phyloP scores from a whole-genome alignment of 2,329 filamentous ascomycete species.

The Pseudocercospora cruenta region DNA sequence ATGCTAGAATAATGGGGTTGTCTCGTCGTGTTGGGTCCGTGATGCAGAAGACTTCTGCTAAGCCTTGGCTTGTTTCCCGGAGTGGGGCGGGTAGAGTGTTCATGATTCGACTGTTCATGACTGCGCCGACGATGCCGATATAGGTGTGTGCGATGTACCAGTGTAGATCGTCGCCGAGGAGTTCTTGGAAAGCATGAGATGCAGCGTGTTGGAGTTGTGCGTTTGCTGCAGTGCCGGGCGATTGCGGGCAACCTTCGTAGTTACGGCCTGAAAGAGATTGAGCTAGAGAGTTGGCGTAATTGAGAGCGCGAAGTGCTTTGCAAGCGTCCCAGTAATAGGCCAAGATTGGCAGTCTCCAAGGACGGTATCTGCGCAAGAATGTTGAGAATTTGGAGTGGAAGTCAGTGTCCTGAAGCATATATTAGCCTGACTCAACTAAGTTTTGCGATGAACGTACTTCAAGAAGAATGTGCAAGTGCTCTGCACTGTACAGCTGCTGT shows the following conservation, averaged over 20 bases:
- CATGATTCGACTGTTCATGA: conserved; percentile 69
- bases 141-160: conserved; percentile 70
- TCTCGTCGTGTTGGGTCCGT: conserved; percentile 73
- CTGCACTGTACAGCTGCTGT: conserved; percentile 24
- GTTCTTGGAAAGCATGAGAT: conserved; percentile 62
- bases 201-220: conserved; percentile 63
- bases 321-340: conserved; percentile 20
- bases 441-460: not conserved
- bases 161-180: conserved; percentile 70
- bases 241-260: conserved; percentile 39
- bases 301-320: conserved; percentile 71
- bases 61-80: conserved; percentile 68
- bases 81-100: conserved; percentile 66
- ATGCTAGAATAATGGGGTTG: conserved; percentile 77
- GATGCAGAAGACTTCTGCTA: conserved; percentile 77
- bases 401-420: conserved; percentile 12
- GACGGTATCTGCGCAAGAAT: conserved; percentile 24
- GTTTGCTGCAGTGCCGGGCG: conserved; percentile 55
- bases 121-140: conserved; percentile 67
- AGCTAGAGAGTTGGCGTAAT: conserved; percentile 70
- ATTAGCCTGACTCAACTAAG: not conserved
- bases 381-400: conserved; percentile 20
- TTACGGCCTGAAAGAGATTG: conserved; percentile 56
- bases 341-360: conserved; percentile 22
- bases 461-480: conserved; percentile 25